phyloP scores from a whole-genome alignment of 306 rosid species.

The Elaeagnus macrophylla region DNA sequence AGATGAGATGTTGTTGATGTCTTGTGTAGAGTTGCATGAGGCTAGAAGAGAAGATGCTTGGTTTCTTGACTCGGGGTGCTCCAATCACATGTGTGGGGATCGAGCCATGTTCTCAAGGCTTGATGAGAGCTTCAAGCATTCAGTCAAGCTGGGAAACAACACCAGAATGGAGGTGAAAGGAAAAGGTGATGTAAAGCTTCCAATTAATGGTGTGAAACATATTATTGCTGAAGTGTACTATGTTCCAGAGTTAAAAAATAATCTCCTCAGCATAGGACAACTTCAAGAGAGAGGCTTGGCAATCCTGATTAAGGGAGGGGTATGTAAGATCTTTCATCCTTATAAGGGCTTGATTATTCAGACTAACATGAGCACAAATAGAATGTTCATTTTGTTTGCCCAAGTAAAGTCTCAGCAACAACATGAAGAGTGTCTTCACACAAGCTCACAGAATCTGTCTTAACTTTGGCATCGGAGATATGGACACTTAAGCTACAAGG shows the following conservation, averaged over 20 bases:
- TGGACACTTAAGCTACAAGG: no score
- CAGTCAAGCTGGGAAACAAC: background rate
- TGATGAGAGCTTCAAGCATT: background rate
- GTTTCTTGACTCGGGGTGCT: background rate
- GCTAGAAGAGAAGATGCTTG: background rate
- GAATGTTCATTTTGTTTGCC: background rate
- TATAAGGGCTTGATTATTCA: background rate
- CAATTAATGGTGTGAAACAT: background rate
- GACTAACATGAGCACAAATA: background rate
- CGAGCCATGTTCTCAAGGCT: background rate
- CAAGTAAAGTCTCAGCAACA: background rate
- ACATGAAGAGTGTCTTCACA: background rate
- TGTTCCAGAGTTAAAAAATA: background rate
- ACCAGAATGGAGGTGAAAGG: background rate
- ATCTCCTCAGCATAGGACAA: constrained; percentile 1
- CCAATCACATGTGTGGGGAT: background rate
- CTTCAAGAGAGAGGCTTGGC: background rate
- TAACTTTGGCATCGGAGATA: no score
- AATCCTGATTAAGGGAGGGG: background rate
- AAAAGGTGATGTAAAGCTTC: background rate
- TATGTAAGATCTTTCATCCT: background rate
- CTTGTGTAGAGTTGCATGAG: background rate
- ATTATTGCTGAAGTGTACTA: background rate
- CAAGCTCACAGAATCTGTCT: no score
- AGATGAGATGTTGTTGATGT: background rate